These are phyloP conservation scores for Epichloe sibirici DNA, from an alignment of 2,329 filamentous ascomycete species.

Conservation along the genomic window DNA sequence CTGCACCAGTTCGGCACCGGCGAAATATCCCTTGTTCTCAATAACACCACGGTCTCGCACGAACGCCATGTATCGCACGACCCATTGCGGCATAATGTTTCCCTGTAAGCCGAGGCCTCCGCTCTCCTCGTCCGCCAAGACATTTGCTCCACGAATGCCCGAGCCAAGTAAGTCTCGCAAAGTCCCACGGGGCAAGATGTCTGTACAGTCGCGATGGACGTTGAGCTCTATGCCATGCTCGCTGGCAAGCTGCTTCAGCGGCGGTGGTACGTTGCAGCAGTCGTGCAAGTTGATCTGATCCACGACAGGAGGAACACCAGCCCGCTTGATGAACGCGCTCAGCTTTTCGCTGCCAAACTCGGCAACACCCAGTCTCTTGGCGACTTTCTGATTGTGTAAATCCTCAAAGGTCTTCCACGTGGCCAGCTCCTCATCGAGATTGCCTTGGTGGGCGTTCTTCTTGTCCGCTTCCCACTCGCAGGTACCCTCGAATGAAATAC, in stretches of 20 bases:
- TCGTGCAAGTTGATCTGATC: slow-evolving; percentile 95
- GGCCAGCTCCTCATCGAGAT: slow-evolving; percentile 53
- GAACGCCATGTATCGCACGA: slow-evolving; percentile 93
- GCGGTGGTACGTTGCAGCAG: slow-evolving; percentile 90
- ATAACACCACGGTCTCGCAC: slow-evolving; percentile 89
- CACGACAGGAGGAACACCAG: slow-evolving; percentile 63
- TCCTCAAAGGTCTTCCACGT: slow-evolving; percentile 65
- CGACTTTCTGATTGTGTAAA: slow-evolving; percentile 57
- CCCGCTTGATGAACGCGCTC: slow-evolving; percentile 59
- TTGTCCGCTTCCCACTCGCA: slow-evolving; percentile 67
- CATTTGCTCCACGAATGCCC: slow-evolving; percentile 57
- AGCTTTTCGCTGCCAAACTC: slow-evolving; percentile 86
- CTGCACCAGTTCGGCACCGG: slow-evolving; percentile 54
- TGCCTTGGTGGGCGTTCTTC: slow-evolving; percentile 46
- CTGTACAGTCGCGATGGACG: slow-evolving; percentile 87
- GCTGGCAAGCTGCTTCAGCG: slow-evolving; percentile 74
- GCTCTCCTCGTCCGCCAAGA: slow-evolving; percentile 52
- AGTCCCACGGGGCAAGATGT: slow-evolving; percentile 79
- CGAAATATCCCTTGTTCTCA: slow-evolving; percentile 97
- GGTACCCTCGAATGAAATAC: slow-evolving; percentile 85
- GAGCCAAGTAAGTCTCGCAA: slow-evolving; percentile 71
- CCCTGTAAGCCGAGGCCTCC: slow-evolving; percentile 51
- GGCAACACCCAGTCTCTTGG: slow-evolving; percentile 68
- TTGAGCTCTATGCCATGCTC: slow-evolving; percentile 72
- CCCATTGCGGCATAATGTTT: slow-evolving; percentile 81